Percentiles rank a stretch among this genome's conserved stretches.
phyloP scores from a whole-genome alignment of 345 rosid species.

The Eucalyptus marginata region DNA sequence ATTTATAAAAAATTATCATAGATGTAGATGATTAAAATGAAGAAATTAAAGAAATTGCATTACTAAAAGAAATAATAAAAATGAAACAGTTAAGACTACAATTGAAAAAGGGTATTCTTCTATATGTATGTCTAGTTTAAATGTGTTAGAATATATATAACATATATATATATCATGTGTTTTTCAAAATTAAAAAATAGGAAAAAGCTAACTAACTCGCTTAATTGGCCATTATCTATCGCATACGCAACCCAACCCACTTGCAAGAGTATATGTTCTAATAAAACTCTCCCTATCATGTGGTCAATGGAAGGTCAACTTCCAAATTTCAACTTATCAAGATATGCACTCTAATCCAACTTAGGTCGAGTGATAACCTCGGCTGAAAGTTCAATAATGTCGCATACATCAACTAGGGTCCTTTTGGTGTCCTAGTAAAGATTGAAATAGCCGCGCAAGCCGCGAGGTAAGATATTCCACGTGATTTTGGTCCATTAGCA shows the following conservation, averaged over 20 bases:
- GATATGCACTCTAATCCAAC: not conserved
- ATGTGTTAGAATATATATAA: not conserved
- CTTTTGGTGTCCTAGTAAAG: not conserved
- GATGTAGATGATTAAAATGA: not conserved
- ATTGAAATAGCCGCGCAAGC: fast-evolving
- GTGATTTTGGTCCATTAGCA: fast-evolving
- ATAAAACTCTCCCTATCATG: not conserved
- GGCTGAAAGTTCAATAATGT: not conserved
- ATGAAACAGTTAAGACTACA: not conserved
- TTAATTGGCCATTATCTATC: not conserved
- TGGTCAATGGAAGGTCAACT: not conserved
- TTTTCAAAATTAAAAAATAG: not conserved
- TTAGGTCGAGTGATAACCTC: not conserved
- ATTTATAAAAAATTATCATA: not conserved
- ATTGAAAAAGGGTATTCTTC: not conserved
- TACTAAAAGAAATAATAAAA: not conserved
- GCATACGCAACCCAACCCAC: not conserved
- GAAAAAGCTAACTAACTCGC: not conserved
- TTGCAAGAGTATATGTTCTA: not conserved
- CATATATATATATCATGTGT: not conserved
- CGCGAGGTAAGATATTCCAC: not conserved
- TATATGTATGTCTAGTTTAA: not conserved
- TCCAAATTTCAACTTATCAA: not conserved
- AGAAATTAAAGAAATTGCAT: not conserved
- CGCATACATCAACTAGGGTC: not conserved